A percentile compares a stretch with the other conserved stretches of the same genome.
Evolutionary conservation across 1,139 yeast genomes (phyloP).

Genomic region (Lipomyces yarrowii): DNA sequence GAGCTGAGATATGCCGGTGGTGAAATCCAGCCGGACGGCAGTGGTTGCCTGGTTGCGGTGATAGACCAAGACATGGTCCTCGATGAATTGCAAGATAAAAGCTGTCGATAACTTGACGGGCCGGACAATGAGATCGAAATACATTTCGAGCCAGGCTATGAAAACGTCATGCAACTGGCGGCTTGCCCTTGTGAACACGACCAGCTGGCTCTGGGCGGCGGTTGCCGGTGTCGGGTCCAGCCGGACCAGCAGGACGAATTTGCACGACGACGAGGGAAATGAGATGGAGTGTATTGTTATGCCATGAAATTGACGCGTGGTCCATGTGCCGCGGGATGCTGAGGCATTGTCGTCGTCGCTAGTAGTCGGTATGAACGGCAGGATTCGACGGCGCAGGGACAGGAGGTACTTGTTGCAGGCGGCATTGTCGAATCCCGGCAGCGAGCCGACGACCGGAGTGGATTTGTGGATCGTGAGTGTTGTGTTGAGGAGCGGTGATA

Average conservation of each 20-base stretch:
- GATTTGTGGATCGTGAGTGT: conserved; percentile 13
- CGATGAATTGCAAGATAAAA: conserved; percentile 11
- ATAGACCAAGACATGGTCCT: conserved; percentile 11
- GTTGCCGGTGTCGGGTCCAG: no score
- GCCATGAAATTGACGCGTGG: not conserved
- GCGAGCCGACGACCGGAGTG: conserved; percentile 9
- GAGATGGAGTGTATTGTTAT: conserved; percentile 7
- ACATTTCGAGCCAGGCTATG: conserved; percentile 19
- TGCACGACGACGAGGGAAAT: conserved; percentile 8
- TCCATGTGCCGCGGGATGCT: no score
- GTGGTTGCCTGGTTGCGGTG: conserved; percentile 1
- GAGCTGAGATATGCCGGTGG: conserved; percentile 3
- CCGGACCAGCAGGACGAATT: conserved; percentile 11
- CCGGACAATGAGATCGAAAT: conserved; percentile 15
- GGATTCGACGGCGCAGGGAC: conserved; percentile 9
- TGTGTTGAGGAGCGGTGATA: conserved; percentile 1
- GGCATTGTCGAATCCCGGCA: not conserved
- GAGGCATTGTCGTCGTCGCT: no score
- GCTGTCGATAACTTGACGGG: conserved; percentile 6
- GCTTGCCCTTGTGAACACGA: conserved; percentile 15
- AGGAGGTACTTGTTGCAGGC: conserved; percentile 11
- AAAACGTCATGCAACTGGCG: conserved; percentile 13
- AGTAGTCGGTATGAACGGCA: conserved; percentile 12
- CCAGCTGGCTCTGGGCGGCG: not conserved
- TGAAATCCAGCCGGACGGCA: conserved; percentile 16